Percentiles rank a stretch among this genome's conserved stretches.
Conservation (phyloP, 176 grass and related monocot genomes). For the Cenchrus purpureus region DNA sequence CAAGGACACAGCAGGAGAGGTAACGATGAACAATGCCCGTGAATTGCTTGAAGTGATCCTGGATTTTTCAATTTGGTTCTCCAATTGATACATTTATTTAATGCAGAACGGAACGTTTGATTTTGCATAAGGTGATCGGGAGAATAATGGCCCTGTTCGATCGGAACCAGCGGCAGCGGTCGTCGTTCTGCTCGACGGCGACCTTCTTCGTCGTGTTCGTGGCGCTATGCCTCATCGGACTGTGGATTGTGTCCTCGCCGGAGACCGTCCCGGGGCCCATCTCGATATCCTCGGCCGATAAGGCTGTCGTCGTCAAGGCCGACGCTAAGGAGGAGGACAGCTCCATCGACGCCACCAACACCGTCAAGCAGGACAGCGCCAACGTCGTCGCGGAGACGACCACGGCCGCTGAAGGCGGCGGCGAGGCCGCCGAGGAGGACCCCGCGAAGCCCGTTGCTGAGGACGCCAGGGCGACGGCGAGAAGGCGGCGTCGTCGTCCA, state of each 20-base stretch:
- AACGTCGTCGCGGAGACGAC: slow-evolving; percentile 39
- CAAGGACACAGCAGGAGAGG: too few relatives aligned
- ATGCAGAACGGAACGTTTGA: background rate
- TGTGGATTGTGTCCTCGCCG: slow-evolving; percentile 73
- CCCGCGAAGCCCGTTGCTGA: background rate
- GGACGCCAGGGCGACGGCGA: slow-evolving; percentile 20
- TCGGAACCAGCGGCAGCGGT: slow-evolving; percentile 63
- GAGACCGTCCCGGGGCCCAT: slow-evolving; percentile 48
- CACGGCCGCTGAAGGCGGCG: background rate
- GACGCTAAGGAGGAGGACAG: slow-evolving; percentile 59
- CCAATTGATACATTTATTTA: background rate
- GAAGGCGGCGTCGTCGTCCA: slow-evolving; percentile 21
- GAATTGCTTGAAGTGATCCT: background rate
- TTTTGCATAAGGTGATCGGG: slow-evolving; percentile 34
- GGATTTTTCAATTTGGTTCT: background rate
- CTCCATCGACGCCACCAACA: slow-evolving; percentile 68
- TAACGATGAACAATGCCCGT: background rate
- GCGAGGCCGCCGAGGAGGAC: slow-evolving; percentile 9
- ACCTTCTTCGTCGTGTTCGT: slow-evolving; percentile 64
- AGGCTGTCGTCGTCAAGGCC: background rate
- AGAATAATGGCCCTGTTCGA: slow-evolving; percentile 68
- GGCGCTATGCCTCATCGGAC: slow-evolving; percentile 73
- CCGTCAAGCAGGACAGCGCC: slow-evolving; percentile 55
- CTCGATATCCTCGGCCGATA: slow-evolving; percentile 16
- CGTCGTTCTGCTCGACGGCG: slow-evolving; percentile 67